Percentiles rank a stretch among this genome's conserved stretches.
Conservation (phyloP, 2,329 filamentous ascomycete species). For the Fonsecaea monophora region DNA sequence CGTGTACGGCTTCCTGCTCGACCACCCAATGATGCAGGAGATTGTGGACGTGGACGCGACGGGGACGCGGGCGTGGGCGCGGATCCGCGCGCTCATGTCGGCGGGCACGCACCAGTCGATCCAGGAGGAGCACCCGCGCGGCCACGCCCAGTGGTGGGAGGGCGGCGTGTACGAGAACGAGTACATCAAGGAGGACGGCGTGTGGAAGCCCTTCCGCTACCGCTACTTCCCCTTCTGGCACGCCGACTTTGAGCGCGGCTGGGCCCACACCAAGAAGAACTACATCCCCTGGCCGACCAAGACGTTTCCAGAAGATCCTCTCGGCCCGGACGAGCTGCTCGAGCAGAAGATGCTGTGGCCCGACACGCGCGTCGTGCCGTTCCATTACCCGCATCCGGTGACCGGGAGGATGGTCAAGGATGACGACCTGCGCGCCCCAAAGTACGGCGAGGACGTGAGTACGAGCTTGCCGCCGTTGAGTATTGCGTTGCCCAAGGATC, state of each 20-base stretch:
- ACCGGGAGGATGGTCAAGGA: conserved; percentile 28
- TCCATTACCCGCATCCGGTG: conserved; percentile 34
- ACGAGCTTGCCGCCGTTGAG: conserved; percentile 31
- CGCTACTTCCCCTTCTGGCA: conserved; percentile 67
- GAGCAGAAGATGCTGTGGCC: conserved; percentile 64
- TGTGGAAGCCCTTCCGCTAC: conserved; percentile 62
- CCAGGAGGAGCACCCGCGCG: conserved; percentile 58
- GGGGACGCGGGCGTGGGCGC: conserved; percentile 58
- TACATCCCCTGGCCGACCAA: conserved; percentile 60
- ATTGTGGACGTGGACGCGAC: conserved; percentile 59
- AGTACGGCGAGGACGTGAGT: conserved; percentile 32
- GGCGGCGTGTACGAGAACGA: conserved; percentile 66
- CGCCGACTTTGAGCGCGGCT: conserved; percentile 60
- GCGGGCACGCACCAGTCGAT: conserved; percentile 62
- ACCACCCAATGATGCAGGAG: conserved; percentile 65
- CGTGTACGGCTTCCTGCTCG: conserved; percentile 62
- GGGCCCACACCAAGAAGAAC: conserved; percentile 61
- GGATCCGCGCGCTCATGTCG: conserved; percentile 63
- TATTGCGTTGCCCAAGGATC: conserved; percentile 31
- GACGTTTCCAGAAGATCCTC: conserved; percentile 58
- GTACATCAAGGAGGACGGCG: conserved; percentile 63
- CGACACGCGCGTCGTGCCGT: conserved; percentile 56
- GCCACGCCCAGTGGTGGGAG: conserved; percentile 65
- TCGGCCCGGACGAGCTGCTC: conserved; percentile 61
- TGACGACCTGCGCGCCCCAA: conserved; percentile 31